Evolutionary conservation across 331 rosid genomes (phyloP).

Genomic region (Dryas integrifolia): DNA sequence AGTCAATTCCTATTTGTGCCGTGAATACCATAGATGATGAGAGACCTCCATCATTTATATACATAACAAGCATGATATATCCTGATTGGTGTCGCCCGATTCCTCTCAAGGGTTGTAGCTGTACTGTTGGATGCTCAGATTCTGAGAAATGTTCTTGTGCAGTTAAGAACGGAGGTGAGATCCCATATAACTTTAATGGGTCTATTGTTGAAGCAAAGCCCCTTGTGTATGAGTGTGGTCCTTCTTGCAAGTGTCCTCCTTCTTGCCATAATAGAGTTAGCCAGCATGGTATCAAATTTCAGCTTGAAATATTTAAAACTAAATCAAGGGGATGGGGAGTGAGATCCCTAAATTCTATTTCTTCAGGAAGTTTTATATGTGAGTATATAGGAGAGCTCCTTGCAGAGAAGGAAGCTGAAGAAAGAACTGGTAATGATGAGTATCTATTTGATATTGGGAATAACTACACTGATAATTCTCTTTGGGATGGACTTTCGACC

Average conservation of each 20-base stretch:
- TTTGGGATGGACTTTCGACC: conserved; percentile 65
- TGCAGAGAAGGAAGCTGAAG: conserved; percentile 77
- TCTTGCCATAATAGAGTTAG: conserved; percentile 76
- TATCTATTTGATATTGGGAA: conserved; percentile 88
- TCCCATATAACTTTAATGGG: conserved; percentile 70
- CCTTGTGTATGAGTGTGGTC: conserved; percentile 86
- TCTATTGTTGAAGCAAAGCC: conserved; percentile 82
- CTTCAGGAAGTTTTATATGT: conserved; percentile 88
- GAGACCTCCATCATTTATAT: conserved; percentile 67
- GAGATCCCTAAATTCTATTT: conserved; percentile 75
- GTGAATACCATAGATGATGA: conserved; percentile 76
- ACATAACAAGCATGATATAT: conserved; percentile 68
- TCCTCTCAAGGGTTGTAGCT: conserved; percentile 62
- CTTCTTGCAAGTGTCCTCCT: conserved; percentile 69
- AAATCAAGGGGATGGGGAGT: conserved; percentile 85
- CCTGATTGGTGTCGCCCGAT: conserved; percentile 57
- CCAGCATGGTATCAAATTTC: conserved; percentile 72
- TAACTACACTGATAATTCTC: conserved; percentile 46
- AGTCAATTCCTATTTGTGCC: conserved; percentile 58
- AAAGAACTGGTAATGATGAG: conserved; percentile 76
- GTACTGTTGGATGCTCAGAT: conserved; percentile 72
- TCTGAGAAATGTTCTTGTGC: conserved; percentile 66
- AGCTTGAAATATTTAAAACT: conserved; percentile 82
- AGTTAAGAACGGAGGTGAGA: conserved; percentile 75
- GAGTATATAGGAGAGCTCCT: conserved; percentile 91